Base-by-base conservation (phyloP, 495 filamentous ascomycete species). In the Neurospora sp. region DNA sequence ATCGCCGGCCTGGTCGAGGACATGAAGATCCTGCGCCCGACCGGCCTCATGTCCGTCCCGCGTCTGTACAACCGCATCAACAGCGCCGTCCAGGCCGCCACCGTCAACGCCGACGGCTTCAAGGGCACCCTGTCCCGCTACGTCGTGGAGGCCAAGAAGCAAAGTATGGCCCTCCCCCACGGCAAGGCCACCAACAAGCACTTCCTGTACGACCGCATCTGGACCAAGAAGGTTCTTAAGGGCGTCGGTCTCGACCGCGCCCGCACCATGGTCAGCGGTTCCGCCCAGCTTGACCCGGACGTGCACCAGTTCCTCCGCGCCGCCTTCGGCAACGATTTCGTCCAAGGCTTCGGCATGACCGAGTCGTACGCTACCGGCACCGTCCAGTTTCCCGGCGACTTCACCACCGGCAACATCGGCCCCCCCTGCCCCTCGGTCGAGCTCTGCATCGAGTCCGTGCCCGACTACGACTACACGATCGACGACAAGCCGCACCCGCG, bases 11-110 rank as follows among this genome's bases (percentile, higher is more conserved):
- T 99, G 16, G 89, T 97, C 4, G 96, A 99, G 76, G 96, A 99
- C 79, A 79, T 99, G 79, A 97, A 99, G 85, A 74, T 92, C 16
- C 85, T 99, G 48, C 89, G 89, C 23, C 96, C 96, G 1, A 96
- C 92, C 14, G 87, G 84, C 10, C 94, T 99, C 81, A 89, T 90
- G 77, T 97, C 93, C 12, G 96, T 99, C 11, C 96, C 96, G 5
- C 90, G 96, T 71, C 89, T 99, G 12, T 98, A 89, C 86, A 97
- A 94, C 78, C 90, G 93, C n/a, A 96, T 98, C 80, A 93, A 90
- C 76, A 89, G 87, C 73, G 93, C 88, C 38, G 91, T 99, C 72
- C 91, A 92, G 72, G 88, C 91, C 7, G 86, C 89, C 31, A 97
- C 94, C 1, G 81, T 96, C 23, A 87, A 97, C 72, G 88, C 91